Evolutionary conservation across 306 rosid species (phyloP).

Genomic region (Luffa acutangula): DNA sequence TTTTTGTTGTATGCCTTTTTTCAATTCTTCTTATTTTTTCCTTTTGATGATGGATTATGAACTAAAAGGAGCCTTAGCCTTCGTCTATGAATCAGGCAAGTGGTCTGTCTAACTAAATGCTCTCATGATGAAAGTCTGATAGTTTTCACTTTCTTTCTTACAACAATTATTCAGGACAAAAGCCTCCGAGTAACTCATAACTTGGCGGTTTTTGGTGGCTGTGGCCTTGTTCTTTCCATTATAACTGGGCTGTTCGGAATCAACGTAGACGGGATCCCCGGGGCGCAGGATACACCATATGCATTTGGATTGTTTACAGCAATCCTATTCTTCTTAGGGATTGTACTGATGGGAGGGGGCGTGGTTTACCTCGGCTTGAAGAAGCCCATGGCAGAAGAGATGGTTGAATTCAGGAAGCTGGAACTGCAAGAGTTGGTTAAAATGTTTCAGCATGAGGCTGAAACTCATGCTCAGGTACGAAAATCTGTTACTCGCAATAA

Average conservation of each 20-base stretch:
- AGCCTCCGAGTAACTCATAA: constrained; percentile 89
- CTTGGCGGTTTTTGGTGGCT: constrained; percentile 71
- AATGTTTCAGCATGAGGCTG: constrained; percentile 90
- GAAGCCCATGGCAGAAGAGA: constrained; percentile 37
- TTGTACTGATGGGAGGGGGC: constrained; percentile 49
- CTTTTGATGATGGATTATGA: neutral
- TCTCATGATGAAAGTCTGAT: neutral
- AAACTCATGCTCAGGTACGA: constrained; percentile 72
- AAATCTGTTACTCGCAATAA: constrained; percentile 37
- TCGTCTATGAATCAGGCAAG: neutral
- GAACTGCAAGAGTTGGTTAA: constrained; percentile 69
- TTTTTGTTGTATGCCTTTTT: neutral
- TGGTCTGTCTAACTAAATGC: neutral
- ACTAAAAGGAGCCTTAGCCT: neutral
- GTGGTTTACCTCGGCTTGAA: constrained; percentile 62
- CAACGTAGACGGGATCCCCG: constrained; percentile 90
- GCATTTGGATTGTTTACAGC: constrained; percentile 79
- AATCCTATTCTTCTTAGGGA: constrained; percentile 39
- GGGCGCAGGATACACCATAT: constrained; percentile 50
- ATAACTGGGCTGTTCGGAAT: constrained; percentile 85
- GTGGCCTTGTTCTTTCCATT: constrained; percentile 71
- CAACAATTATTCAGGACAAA: constrained; percentile 45
- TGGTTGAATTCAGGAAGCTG: constrained; percentile 66
- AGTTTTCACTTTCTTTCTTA: neutral
- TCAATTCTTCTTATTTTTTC: neutral